These are phyloP conservation scores for Cardiospermum halicacabum DNA, from an alignment of 345 rosid species.

Conservation along the genomic window DNA sequence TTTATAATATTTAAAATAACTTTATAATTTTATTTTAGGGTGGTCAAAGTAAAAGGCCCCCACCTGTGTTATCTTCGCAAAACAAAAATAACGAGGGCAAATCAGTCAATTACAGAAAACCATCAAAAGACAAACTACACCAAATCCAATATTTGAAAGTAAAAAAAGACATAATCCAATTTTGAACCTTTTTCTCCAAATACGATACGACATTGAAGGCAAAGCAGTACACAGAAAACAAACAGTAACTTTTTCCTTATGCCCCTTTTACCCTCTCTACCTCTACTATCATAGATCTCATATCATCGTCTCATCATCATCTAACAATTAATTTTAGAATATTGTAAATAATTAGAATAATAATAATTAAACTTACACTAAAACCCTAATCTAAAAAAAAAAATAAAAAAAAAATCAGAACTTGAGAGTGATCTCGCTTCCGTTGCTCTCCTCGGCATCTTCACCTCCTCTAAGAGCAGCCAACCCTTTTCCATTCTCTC, in stretches of 20 bases:
- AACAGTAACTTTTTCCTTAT: constrained; percentile 19
- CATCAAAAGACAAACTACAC: constrained; percentile 9
- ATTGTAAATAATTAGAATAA: constrained; percentile 7
- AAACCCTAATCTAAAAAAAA: not conserved
- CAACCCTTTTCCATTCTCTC: constrained; percentile 56
- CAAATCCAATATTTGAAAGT: constrained; percentile 14
- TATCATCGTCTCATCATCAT: too few species aligned
- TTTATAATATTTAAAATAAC: too few species aligned
- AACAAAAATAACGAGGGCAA: constrained; percentile 10
- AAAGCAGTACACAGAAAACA: constrained; percentile 8
- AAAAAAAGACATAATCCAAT: constrained; percentile 13
- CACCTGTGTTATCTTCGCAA: not conserved
- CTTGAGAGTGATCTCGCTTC: constrained; percentile 87
- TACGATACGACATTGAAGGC: constrained; percentile 7
- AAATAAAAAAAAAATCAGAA: constrained; percentile 28
- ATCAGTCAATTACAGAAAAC: constrained; percentile 15
- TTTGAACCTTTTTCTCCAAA: constrained; percentile 11
- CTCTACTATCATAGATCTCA: too few species aligned
- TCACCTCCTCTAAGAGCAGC: constrained; percentile 66
- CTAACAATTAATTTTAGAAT: constrained; percentile 11
- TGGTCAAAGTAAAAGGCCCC: too few species aligned
- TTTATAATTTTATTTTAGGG: too few species aligned
- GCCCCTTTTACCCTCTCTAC: constrained; percentile 23
- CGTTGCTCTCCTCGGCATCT: constrained; percentile 75
- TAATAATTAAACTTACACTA: constrained; percentile 21